Base-by-base conservation (phyloP, 805 yeast genomes). In the Hagleromyces aurorensis region DNA sequence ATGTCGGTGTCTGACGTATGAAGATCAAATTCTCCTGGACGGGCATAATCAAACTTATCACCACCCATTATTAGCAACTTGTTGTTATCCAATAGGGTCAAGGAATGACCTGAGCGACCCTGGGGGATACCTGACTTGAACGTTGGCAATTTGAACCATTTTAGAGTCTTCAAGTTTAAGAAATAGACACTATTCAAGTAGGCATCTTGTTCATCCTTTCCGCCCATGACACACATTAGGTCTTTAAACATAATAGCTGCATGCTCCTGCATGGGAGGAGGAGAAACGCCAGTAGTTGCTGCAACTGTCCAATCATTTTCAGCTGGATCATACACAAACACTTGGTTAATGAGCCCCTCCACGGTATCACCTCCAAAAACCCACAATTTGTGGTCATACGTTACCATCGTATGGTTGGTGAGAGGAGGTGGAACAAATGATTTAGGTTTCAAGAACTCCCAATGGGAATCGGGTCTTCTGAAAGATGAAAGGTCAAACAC, bases 351-450 rank as follows among this genome's bases (percentile, higher is more conserved):
- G 38, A 87, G 70, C 29, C 69, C 68, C 37, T 69, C 74, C 16
- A 79, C 73, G 45, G 84, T 85, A 34, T 85, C 81, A 34, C 99
- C 99, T 37, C 99, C 99, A 61, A 81, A 91, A 7, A 91, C 64
- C 66, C 78, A 89, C 33, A 91, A 64, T 50, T 78, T 78, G 52
- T 78, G 76, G 42, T 81, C 78, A 59, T 70, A 79, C 2, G 89
- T 72, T 13, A 77, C 73, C 82, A 87, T 84, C 4, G 95, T 69
- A 60, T 91, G 98, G 55, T 87, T 86, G 2, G 96, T 75, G 40
- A 94, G 67, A 2, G 94, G 85, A 2, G 94, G 93, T 25, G 65
- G 65, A 7, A 64, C 52, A 29, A 57, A 50, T n/a, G 64, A 55
- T 19, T 56, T 49, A 2, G 86, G 77, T 25, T 65, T 67, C 13